Evolutionary conservation across 2,329 filamentous ascomycete species (phyloP), one percentile per base, ranked within the genome.

Genomic region (Pseudohalonectria lignicola): DNA sequence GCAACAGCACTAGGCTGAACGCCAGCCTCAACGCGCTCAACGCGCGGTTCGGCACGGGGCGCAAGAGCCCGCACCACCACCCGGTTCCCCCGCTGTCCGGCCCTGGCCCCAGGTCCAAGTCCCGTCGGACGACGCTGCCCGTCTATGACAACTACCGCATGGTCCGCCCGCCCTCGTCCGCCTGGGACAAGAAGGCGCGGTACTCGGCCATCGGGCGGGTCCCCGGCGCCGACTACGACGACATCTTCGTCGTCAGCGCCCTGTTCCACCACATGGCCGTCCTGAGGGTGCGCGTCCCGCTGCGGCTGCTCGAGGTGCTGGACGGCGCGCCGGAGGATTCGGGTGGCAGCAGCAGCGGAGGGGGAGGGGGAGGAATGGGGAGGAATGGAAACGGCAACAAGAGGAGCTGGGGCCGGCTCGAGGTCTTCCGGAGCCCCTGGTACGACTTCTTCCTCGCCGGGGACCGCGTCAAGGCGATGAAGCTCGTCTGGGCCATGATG

Each of bases 131-230:
- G 53, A 73, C 64, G 37, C 56, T 73, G 52, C 67, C 64, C 43
- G 65, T 78, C 34, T 80, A 79, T 50, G 76, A 80, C 50, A 72
- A 66, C 47, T 80, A 80, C 55, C 68, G 76, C 40, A 77, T 74
- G 64, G 62, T 80, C 32, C 64, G 72, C 2, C 71, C 69, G 8
- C 76, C 76, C 0, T 56, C 69, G 9, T 58, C 65, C 6, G 69
- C 65, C 17, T 81, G 76, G 76, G 76, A 81, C 49, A 63, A 61
- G 41, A 77, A 76, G 55, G 66, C 69, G 21, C 61, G 64, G 25
- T 80, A 79, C 50, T 55, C 63, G 43, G 64, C 74, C 17, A 72
- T 81, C 41, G 76, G 76, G 5, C 69, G 66, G 44, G 52, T 54
- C 10, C 47, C 47, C 1, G 68, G 66, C 2, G 60, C 54, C 2